Evolutionary conservation across 2,329 filamentous ascomycete genomes (phyloP).

Genomic region (Paraphaeosphaeria sporulosa): DNA sequence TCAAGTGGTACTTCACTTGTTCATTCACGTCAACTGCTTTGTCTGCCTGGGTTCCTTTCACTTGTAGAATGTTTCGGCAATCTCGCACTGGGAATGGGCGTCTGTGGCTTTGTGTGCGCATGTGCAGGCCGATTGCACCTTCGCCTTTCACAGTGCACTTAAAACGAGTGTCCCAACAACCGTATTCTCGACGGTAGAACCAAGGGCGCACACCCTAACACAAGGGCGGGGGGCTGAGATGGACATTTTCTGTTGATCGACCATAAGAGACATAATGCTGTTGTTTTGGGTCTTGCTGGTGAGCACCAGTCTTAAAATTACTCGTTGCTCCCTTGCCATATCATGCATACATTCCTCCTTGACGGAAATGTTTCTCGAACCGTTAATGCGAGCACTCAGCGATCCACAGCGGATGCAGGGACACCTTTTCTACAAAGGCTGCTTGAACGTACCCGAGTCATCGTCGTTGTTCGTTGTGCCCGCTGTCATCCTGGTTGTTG

Average conservation of each 20-base stretch:
- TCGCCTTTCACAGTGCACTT: background rate
- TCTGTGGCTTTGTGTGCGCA: background rate
- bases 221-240: background rate
- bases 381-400: background rate
- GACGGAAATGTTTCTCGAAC: background rate
- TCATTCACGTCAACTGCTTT: background rate
- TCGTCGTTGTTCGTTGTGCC: background rate
- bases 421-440: no score
- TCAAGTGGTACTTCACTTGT: background rate
- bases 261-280: background rate
- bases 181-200: background rate
- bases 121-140: background rate
- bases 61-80: background rate
- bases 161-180: background rate
- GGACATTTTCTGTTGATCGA: background rate
- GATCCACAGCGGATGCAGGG: no score
- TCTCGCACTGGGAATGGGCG: background rate
- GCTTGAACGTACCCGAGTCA: no score
- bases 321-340: background rate
- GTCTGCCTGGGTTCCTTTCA: background rate
- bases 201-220: conserved; percentile 1
- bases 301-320: no score
- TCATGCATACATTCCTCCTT: background rate
- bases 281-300: no score
- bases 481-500: background rate